These are phyloP conservation scores for Euphorbia pulcherrima DNA, from an alignment of 345 rosid species.

Conservation along the genomic window DNA sequence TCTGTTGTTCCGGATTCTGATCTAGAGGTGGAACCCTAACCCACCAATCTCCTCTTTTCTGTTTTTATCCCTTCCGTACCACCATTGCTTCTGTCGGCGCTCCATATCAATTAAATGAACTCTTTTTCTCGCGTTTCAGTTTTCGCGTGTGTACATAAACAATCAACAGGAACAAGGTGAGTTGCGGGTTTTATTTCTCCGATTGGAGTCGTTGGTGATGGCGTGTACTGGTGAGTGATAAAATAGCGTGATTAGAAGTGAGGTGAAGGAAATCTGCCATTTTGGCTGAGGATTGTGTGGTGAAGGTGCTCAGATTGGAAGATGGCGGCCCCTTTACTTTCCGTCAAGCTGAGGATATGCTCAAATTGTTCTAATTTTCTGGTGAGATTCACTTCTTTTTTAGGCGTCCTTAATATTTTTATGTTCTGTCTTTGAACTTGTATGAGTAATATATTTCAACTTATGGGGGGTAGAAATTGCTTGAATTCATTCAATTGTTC, in stretches of 20 bases:
- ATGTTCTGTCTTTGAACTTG: background rate
- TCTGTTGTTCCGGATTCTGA: too few species aligned
- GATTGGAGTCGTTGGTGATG: too few species aligned
- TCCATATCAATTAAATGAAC: too few species aligned
- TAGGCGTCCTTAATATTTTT: background rate
- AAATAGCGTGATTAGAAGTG: conserved; percentile 73
- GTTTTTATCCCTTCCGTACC: too few species aligned
- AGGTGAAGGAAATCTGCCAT: conserved; percentile 81
- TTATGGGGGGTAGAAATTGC: background rate
- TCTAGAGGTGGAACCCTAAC: too few species aligned
- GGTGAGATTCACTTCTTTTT: background rate
- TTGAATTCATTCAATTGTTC: background rate
- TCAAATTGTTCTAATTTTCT: conserved; percentile 53
- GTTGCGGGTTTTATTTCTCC: too few species aligned
- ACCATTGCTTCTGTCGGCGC: too few species aligned
- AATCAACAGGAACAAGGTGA: too few species aligned
- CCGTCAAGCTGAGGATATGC: conserved; percentile 83
- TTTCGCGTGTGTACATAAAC: too few species aligned
- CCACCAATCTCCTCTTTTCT: too few species aligned
- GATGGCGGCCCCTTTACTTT: conserved; percentile 92
- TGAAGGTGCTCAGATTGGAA: conserved; percentile 75
- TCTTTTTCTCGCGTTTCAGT: too few species aligned
- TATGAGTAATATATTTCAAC: background rate
- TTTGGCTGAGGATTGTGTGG: conserved; percentile 77
- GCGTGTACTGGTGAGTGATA: too few species aligned